Conservation (phyloP, 768 basidiomycete species). For the Gymnopilus junonius region DNA sequence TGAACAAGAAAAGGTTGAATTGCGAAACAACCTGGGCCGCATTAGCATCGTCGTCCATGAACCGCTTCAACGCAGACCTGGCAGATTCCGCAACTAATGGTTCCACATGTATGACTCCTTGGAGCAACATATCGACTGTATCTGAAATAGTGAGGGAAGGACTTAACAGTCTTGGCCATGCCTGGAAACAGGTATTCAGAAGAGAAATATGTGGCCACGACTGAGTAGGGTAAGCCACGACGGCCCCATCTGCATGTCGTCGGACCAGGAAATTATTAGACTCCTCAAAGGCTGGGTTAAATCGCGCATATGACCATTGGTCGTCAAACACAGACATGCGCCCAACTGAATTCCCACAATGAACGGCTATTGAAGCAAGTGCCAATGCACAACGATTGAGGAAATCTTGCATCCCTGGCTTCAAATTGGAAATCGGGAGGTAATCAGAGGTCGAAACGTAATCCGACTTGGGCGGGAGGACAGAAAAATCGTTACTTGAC, state of each 20-base stretch:
- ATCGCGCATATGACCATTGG: constrained; percentile 70
- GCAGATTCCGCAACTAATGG: constrained; percentile 74
- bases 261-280: constrained; percentile 68
- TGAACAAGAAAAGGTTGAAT: constrained; percentile 77
- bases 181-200: constrained; percentile 76
- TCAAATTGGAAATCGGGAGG: constrained; percentile 58
- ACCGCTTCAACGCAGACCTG: constrained; percentile 66
- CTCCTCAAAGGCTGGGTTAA: constrained; percentile 69
- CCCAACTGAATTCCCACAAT: constrained; percentile 69
- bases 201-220: constrained; percentile 68
- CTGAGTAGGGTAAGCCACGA: constrained; percentile 68
- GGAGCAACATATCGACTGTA: constrained; percentile 77
- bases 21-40: constrained; percentile 62
- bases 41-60: constrained; percentile 64
- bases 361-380: constrained; percentile 57
- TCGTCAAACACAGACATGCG: constrained; percentile 86
- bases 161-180: constrained; percentile 84
- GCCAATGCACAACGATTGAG: constrained; percentile 65
- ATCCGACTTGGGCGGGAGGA: constrained; percentile 57
- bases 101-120: constrained; percentile 86
- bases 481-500: constrained; percentile 67
- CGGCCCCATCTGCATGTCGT: constrained; percentile 64
- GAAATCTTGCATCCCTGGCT: constrained; percentile 74
- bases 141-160: constrained; percentile 56
- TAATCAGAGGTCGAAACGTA: constrained; percentile 73